A percentile compares a stretch with the other conserved stretches of the same genome.
Evolutionary conservation across 2,329 filamentous ascomycete genomes (phyloP).

Genomic region (Aspergillus sp.): DNA sequence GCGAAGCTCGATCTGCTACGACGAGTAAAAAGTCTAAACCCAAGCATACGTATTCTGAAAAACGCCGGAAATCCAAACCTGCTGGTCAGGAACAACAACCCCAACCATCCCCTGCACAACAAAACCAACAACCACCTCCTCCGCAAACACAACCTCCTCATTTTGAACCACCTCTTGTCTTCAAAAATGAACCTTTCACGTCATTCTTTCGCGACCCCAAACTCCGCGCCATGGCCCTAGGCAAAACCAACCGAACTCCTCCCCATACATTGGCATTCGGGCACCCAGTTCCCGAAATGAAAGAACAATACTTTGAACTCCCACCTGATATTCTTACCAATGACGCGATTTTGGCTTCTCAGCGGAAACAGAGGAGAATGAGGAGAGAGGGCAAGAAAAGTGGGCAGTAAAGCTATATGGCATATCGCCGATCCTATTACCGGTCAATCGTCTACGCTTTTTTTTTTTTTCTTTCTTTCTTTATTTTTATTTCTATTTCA

Average conservation of each 20-base stretch:
- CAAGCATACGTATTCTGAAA: constrained; percentile 9
- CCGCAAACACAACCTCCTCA: constrained; percentile 8
- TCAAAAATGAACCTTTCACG: constrained; percentile 55
- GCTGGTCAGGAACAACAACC: constrained; percentile 1
- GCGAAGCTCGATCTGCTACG: constrained; percentile 56
- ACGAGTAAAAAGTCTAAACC: constrained; percentile 28
- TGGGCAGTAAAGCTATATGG: too few relatives aligned
- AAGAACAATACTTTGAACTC: constrained; percentile 64
- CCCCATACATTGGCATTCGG: constrained; percentile 64
- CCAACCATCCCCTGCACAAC: not conserved
- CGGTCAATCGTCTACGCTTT: too few relatives aligned
- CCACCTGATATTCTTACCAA: constrained; percentile 51
- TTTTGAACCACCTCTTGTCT: constrained; percentile 21
- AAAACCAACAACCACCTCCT: not conserved
- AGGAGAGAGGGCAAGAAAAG: constrained; percentile 20
- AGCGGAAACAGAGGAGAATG: constrained; percentile 29
- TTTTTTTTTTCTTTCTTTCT: too few relatives aligned
- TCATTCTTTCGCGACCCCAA: constrained; percentile 80
- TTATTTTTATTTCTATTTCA: too few relatives aligned
- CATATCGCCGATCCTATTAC: too few relatives aligned
- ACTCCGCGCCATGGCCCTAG: constrained; percentile 66
- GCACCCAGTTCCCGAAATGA: constrained; percentile 64
- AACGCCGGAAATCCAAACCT: constrained; percentile 6
- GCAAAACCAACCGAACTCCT: constrained; percentile 44
- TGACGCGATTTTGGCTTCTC: constrained; percentile 35